Conservation (phyloP, 805 yeast species). For the Candida palmyrensis region DNA sequence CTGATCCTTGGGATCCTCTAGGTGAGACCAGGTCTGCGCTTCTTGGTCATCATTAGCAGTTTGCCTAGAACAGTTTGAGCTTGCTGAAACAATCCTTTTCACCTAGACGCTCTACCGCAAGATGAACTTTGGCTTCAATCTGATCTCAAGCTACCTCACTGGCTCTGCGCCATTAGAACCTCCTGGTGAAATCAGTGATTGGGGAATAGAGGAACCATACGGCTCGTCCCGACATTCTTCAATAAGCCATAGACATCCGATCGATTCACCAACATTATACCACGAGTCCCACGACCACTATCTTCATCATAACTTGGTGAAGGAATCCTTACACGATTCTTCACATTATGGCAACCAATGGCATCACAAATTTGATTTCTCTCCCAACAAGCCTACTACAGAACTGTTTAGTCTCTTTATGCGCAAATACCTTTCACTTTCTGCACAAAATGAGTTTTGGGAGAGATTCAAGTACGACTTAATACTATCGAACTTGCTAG, state of each 20-base stretch:
- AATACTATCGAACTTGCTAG: constrained; percentile 32
- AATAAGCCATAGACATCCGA: constrained; percentile 5
- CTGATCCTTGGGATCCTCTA: no score
- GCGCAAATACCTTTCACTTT: constrained; percentile 24
- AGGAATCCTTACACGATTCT: no score
- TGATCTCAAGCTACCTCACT: constrained; percentile 19
- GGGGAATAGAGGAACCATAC: constrained; percentile 31
- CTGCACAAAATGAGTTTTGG: constrained; percentile 21
- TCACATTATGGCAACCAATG: constrained; percentile 5
- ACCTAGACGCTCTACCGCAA: no score
- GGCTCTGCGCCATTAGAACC: neutral
- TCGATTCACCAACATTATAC: neutral
- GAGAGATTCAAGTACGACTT: constrained; percentile 39
- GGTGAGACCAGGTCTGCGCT: no score
- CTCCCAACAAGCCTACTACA: constrained; percentile 2
- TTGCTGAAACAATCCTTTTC: no score
- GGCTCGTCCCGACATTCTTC: constrained; percentile 8
- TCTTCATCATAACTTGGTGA: no score
- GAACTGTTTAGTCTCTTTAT: constrained; percentile 5
- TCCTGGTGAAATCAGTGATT: constrained; percentile 21
- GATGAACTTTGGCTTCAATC: constrained; percentile 26
- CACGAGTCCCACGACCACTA: neutral
- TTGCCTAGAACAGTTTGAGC: neutral
- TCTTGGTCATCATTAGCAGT: neutral
- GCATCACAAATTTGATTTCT: neutral